Conservation (phyloP, 1,284 basidiomycete genomes). For the Apiotrichum gracile region DNA sequence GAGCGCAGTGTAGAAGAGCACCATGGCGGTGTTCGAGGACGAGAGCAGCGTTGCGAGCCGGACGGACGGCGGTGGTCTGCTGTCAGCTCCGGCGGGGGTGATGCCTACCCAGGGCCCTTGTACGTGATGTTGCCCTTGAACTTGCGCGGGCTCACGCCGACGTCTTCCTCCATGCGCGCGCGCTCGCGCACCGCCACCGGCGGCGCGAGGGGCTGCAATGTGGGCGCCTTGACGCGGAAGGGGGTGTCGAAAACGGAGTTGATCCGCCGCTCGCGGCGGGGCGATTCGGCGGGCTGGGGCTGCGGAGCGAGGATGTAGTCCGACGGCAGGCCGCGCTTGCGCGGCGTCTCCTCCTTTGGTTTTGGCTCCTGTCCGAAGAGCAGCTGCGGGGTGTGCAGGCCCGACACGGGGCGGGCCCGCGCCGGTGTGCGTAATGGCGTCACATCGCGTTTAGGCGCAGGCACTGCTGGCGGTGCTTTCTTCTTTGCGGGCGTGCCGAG, state of each 20-base stretch:
- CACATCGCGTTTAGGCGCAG: neutral
- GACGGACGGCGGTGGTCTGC: slow-evolving; percentile 15
- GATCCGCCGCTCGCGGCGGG: neutral
- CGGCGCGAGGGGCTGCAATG: neutral
- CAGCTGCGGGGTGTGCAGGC: neutral
- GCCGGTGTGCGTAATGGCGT: neutral
- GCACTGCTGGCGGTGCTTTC: neutral
- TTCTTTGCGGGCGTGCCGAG: slow-evolving; percentile 22
- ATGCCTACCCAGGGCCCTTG: slow-evolving; percentile 26
- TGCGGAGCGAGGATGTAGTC: neutral
- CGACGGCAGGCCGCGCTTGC: neutral
- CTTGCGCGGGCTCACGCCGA: slow-evolving; percentile 38
- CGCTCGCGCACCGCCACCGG: neutral
- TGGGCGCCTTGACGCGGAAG: too few species aligned
- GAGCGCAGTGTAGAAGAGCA: slow-evolving; percentile 39
- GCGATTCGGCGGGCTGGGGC: neutral
- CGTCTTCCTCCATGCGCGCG: slow-evolving; percentile 19
- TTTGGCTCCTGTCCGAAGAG: neutral
- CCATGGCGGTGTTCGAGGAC: slow-evolving; percentile 21
- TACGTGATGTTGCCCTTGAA: slow-evolving; percentile 23
- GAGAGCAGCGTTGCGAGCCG: slow-evolving; percentile 18
- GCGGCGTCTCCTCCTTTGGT: neutral
- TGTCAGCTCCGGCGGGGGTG: neutral
- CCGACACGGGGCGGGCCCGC: neutral
- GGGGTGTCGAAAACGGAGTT: neutral